Percentiles rank a stretch among this genome's conserved stretches.
Evolutionary conservation across 768 basidiomycete genomes (phyloP).

Genomic region (Phylloporus sp.): DNA sequence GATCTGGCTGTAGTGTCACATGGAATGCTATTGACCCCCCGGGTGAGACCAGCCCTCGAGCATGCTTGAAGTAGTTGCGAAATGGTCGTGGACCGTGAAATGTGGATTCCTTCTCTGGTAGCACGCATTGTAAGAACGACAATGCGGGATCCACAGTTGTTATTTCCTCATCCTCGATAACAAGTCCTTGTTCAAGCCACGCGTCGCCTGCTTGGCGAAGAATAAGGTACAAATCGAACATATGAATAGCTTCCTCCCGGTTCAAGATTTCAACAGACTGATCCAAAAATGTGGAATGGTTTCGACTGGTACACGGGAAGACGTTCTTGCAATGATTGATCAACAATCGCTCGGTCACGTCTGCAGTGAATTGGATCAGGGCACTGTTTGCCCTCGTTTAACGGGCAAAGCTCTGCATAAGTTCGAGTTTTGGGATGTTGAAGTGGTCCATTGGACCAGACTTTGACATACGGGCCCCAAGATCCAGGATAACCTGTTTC

Average conservation of each 20-base stretch:
- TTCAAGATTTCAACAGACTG: slow-evolving; percentile 17
- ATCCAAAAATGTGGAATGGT: slow-evolving; percentile 5
- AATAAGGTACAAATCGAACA: slow-evolving; percentile 3
- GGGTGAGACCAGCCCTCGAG: neutral
- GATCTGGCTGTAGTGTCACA: neutral
- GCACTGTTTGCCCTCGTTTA: slow-evolving; percentile 17
- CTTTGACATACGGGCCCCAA: slow-evolving; percentile 1
- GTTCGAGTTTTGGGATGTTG: slow-evolving; percentile 2
- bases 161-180: neutral
- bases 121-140: neutral
- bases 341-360: slow-evolving; percentile 4
- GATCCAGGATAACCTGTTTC: slow-evolving; percentile 13
- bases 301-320: slow-evolving; percentile 18
- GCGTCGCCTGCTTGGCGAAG: neutral
- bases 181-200: neutral
- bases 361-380: slow-evolving; percentile 26
- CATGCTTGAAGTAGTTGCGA: neutral
- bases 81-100: neutral
- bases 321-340: slow-evolving; percentile 22
- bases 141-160: neutral
- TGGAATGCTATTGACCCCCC: neutral
- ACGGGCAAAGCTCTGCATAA: slow-evolving; percentile 6
- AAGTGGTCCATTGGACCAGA: slow-evolving; percentile 1
- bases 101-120: neutral
- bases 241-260: slow-evolving; percentile 2